Conservation (phyloP, 1,139 yeast genomes). For the Citeromyces hawaiiensis region DNA sequence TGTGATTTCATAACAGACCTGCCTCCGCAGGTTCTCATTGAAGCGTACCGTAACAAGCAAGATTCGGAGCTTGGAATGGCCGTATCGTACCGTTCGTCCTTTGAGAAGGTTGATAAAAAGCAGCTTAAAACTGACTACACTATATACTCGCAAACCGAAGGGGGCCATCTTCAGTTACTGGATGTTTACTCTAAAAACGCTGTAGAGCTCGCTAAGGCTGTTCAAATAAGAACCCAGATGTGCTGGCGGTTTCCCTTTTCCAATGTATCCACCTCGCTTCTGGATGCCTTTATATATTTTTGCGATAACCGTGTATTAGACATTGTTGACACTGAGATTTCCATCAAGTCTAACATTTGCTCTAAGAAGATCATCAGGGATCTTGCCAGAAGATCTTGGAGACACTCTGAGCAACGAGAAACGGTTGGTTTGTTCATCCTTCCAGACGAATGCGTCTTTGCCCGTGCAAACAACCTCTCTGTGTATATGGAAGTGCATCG, state of each 20-base stretch:
- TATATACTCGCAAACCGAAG: slow-evolving; percentile 33
- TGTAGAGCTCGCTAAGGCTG: slow-evolving; percentile 53
- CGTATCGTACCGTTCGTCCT: slow-evolving; percentile 54
- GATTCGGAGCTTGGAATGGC: slow-evolving; percentile 58
- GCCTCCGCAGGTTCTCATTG: slow-evolving; percentile 82
- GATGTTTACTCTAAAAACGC: slow-evolving; percentile 57
- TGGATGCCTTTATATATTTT: slow-evolving; percentile 72
- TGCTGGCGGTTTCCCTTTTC: slow-evolving; percentile 79
- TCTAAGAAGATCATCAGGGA: slow-evolving; percentile 69
- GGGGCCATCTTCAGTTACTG: slow-evolving; percentile 39
- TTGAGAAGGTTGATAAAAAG: slow-evolving; percentile 72
- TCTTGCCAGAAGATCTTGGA: slow-evolving; percentile 86
- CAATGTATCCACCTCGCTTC: slow-evolving; percentile 59
- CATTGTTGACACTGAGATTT: slow-evolving; percentile 19
- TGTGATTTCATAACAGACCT: slow-evolving; percentile 89
- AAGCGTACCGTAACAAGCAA: slow-evolving; percentile 62
- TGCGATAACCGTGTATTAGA: slow-evolving; percentile 44
- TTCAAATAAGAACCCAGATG: slow-evolving; percentile 75
- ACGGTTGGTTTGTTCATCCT: slow-evolving; percentile 51
- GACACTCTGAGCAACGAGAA: slow-evolving; percentile 46
- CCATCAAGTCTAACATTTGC: slow-evolving; percentile 25
- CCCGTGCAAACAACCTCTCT: slow-evolving; percentile 65
- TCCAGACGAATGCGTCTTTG: slow-evolving; percentile 54
- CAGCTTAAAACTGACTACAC: slow-evolving; percentile 47
- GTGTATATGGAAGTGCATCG: slow-evolving; percentile 91